These are phyloP conservation scores for Monosporascus sp. DNA, from an alignment of 2,329 filamentous ascomycete genomes.

Conservation along the genomic window DNA sequence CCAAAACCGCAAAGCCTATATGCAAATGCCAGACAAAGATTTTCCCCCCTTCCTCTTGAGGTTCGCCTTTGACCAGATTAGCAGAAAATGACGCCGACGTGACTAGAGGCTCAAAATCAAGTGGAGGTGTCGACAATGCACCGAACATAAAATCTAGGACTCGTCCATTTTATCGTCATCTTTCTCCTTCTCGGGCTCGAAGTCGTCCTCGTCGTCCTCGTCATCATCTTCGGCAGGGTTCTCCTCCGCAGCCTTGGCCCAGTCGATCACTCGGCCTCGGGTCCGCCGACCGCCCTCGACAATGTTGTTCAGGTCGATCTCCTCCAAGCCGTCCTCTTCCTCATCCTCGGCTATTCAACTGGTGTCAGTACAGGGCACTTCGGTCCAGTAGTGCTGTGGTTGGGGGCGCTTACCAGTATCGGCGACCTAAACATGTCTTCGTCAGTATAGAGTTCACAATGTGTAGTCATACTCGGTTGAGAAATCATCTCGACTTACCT, in stretches of 20 bases:
- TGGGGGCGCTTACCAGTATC: conserved; percentile 19
- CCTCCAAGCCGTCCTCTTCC: conserved; percentile 78
- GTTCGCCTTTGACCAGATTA: no score
- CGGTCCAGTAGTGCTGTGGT: not conserved
- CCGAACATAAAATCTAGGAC: not conserved
- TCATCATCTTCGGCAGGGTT: conserved; percentile 70
- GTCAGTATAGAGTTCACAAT: no score
- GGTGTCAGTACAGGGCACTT: conserved; percentile 4
- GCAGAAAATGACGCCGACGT: no score
- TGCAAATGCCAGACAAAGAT: no score
- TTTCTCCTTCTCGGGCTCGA: conserved; percentile 52
- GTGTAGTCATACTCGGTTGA: not conserved
- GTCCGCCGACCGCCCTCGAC: conserved; percentile 74
- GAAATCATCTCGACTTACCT: conserved; percentile 38
- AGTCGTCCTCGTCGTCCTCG: conserved; percentile 70
- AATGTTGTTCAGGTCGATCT: conserved; percentile 88
- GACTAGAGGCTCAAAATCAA: no score
- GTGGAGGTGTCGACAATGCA: no score
- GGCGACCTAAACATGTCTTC: conserved; percentile 7
- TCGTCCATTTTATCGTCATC: conserved; percentile 70
- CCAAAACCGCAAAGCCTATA: no score
- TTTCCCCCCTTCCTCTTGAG: no score
- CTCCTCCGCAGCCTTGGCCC: conserved; percentile 81
- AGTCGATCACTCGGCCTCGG: conserved; percentile 88
- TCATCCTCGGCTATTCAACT: conserved; percentile 53